phyloP scores from a whole-genome alignment of 1,284 basidiomycete genomes.

The Ustilago nuda region DNA sequence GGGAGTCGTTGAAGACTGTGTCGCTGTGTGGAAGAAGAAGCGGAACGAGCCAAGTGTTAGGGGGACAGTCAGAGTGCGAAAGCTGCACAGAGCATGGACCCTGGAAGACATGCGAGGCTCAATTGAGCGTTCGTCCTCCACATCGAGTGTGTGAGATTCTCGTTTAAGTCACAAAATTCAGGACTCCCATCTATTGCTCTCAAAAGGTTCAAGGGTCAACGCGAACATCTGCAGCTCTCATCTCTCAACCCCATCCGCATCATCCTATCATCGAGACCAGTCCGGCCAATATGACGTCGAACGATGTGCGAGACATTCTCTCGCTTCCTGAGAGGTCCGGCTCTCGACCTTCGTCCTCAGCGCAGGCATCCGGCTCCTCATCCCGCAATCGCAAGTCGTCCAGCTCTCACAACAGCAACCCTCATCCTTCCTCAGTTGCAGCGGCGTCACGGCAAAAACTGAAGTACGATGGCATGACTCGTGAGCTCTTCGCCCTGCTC shows the following conservation, averaged over 20 bases:
- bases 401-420: slow-evolving; percentile 32
- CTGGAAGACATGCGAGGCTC: slow-evolving; percentile 25
- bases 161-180: neutral
- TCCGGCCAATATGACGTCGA: slow-evolving; percentile 51
- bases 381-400: slow-evolving; percentile 40
- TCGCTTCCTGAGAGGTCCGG: slow-evolving; percentile 55
- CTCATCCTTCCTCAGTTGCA: slow-evolving; percentile 31
- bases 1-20: neutral
- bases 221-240: slow-evolving; percentile 23
- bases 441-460: slow-evolving; percentile 36
- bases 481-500: slow-evolving; percentile 92
- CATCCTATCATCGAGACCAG: neutral
- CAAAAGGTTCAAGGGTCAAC: slow-evolving; percentile 9
- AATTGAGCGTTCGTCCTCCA: slow-evolving; percentile 6
- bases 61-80: neutral
- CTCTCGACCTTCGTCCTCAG: slow-evolving; percentile 31
- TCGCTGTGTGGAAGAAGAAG: neutral
- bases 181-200: neutral
- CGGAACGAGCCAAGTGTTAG: neutral
- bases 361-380: slow-evolving; percentile 37
- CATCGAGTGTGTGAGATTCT: slow-evolving; percentile 2
- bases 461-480: slow-evolving; percentile 78
- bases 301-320: slow-evolving; percentile 66
- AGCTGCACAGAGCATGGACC: slow-evolving; percentile 29
- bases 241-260: slow-evolving; percentile 9